Conservation (phyloP, 345 rosid genomes). For the Cardamine resedifolia region DNA sequence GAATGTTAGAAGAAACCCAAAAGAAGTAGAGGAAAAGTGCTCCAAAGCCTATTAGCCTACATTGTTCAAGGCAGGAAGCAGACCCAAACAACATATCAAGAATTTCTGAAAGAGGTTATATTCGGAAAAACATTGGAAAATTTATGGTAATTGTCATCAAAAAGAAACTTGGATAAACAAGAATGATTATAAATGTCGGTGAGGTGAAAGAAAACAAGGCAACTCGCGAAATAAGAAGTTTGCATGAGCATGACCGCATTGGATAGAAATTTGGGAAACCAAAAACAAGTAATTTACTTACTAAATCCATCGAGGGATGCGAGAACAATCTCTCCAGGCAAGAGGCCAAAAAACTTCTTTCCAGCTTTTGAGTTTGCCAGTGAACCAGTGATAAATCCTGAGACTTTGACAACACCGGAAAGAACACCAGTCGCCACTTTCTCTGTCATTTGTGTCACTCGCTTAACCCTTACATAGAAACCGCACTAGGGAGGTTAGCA, state of each 20-base stretch:
- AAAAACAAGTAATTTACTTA: conserved; percentile 44
- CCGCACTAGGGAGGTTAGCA: background rate
- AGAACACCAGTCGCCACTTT: conserved; percentile 71
- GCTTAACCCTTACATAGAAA: conserved; percentile 60
- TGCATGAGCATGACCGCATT: background rate
- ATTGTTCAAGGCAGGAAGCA: background rate
- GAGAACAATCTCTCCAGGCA: conserved; percentile 89
- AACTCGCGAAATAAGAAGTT: background rate
- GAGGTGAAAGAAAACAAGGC: background rate
- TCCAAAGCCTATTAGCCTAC: conserved; percentile 4
- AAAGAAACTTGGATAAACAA: background rate
- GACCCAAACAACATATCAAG: conserved; percentile 3
- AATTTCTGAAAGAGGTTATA: background rate
- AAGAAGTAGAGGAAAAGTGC: background rate
- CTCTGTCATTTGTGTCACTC: conserved; percentile 84
- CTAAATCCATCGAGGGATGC: conserved; percentile 96
- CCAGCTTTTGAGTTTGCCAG: conserved; percentile 83
- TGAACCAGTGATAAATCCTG: conserved; percentile 73
- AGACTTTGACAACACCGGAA: conserved; percentile 79
- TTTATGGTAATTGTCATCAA: background rate
- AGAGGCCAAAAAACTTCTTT: conserved; percentile 71
- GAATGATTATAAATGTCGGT: background rate
- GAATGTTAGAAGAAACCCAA: background rate
- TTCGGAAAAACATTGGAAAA: background rate
- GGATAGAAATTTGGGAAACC: background rate